These are phyloP conservation scores for Oryza punctata DNA, from an alignment of 176 grass and related monocot species.

Conservation along the genomic window DNA sequence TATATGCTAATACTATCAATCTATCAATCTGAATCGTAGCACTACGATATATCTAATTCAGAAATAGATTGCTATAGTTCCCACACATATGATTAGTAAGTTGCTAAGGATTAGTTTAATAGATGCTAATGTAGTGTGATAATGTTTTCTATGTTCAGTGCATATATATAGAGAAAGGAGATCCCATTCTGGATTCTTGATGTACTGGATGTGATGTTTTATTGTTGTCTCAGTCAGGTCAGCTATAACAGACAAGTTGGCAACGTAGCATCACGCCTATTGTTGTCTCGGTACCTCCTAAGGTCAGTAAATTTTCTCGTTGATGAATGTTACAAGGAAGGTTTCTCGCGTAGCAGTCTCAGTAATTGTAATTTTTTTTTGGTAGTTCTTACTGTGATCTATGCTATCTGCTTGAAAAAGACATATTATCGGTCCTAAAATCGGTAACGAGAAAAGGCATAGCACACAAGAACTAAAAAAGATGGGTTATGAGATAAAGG, in stretches of 20 bases:
- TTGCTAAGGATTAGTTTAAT: too few relatives aligned
- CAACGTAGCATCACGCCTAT: background rate
- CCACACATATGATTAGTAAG: too few relatives aligned
- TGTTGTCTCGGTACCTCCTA: background rate
- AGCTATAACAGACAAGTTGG: conserved; percentile 6
- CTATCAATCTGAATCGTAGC: too few relatives aligned
- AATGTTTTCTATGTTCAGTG: background rate
- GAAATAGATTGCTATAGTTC: too few relatives aligned
- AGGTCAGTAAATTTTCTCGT: background rate
- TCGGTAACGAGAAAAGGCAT: too few relatives aligned
- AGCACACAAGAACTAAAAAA: too few relatives aligned
- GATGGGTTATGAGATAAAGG: too few relatives aligned
- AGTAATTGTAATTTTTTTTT: background rate
- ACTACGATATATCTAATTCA: too few relatives aligned
- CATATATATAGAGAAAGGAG: background rate
- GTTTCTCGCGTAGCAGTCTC: background rate
- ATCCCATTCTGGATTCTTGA: background rate
- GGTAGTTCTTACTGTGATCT: background rate
- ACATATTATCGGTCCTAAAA: too few relatives aligned
- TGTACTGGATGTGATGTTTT: background rate
- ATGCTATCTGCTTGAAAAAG: background rate
- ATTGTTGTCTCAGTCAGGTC: background rate
- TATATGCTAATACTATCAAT: too few relatives aligned
- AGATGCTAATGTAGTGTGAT: background rate
- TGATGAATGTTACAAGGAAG: background rate